Percentiles rank a stretch among this genome's conserved stretches.
phyloP scores from a whole-genome alignment of 176 grass and related monocot species.

The Aechmea fasciata region DNA sequence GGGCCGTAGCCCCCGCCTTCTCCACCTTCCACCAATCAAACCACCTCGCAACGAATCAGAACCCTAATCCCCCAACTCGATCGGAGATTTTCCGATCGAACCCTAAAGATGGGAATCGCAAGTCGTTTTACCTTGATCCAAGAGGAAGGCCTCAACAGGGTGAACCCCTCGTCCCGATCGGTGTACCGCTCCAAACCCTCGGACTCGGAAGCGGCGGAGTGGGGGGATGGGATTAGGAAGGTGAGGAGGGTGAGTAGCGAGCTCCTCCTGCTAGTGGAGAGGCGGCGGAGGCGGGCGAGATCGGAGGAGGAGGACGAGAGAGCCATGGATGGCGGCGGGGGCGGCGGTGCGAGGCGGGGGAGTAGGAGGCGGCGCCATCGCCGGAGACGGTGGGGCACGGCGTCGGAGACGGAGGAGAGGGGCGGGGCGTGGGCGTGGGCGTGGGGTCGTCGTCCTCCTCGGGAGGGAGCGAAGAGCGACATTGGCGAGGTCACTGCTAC shows the following conservation, averaged over 20 bases:
- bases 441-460: too few relatives aligned
- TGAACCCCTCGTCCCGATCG: conserved; percentile 57
- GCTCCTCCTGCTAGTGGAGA: not conserved
- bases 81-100: not conserved
- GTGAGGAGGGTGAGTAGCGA: conserved; percentile 24
- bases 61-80: not conserved
- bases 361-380: not conserved
- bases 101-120: not conserved
- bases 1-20: conserved; percentile 68
- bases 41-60: not conserved
- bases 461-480: too few relatives aligned
- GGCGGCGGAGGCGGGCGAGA: not conserved
- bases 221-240: conserved; percentile 9
- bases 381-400: not conserved
- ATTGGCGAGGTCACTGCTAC: too few relatives aligned
- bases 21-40: conserved; percentile 53
- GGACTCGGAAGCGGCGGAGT: conserved; percentile 17
- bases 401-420: not conserved
- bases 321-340: not conserved
- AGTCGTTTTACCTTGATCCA: conserved; percentile 55
- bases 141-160: conserved; percentile 55
- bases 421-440: too few relatives aligned
- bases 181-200: conserved; percentile 48
- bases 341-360: not conserved
- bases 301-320: not conserved